These are phyloP conservation scores for Eutrema yunnanense DNA, from an alignment of 345 rosid genomes.

Conservation along the genomic window DNA sequence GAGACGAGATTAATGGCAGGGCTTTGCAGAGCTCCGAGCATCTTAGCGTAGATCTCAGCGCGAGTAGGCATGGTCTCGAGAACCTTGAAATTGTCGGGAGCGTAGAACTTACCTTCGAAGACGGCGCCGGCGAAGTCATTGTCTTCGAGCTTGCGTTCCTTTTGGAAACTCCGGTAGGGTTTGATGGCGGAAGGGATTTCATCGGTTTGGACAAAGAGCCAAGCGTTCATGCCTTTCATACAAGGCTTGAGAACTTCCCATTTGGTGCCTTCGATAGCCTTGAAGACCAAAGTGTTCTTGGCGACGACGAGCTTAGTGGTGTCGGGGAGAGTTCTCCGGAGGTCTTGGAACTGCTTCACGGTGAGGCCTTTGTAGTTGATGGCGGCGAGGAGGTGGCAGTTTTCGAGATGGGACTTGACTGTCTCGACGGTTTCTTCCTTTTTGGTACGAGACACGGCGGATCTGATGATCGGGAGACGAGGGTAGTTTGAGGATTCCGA, in stretches of 20 bases:
- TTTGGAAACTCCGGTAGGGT: constrained; percentile 76
- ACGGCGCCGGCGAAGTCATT: constrained; percentile 88
- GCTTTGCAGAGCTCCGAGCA: constrained; percentile 70
- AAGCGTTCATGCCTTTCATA: constrained; percentile 95
- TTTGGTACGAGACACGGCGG: constrained; percentile 77
- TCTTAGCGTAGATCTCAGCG: constrained; percentile 79
- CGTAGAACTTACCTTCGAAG: constrained; percentile 86
- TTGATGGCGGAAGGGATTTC: constrained; percentile 80
- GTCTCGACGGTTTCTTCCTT: constrained; percentile 82
- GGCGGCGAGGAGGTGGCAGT: constrained; percentile 78
- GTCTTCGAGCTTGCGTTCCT: constrained; percentile 59
- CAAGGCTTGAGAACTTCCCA: constrained; percentile 87
- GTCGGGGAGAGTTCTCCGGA: constrained; percentile 66
- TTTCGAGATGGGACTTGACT: constrained; percentile 69
- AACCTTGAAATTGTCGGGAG: constrained; percentile 63
- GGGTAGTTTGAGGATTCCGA: constrained; percentile 17
- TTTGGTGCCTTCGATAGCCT: constrained; percentile 83
- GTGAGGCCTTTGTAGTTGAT: constrained; percentile 73
- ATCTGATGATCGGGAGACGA: constrained; percentile 38
- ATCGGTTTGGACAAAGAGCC: constrained; percentile 87
- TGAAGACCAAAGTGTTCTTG: constrained; percentile 76
- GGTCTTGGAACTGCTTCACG: constrained; percentile 81
- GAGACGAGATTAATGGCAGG: constrained; percentile 75
- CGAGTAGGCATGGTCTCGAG: constrained; percentile 80
- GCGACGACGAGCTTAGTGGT: constrained; percentile 68